Percentiles rank a stretch among this genome's conserved stretches.
Conservation (phyloP, 176 grass and related monocot genomes). For the Saccharum spontaneum region DNA sequence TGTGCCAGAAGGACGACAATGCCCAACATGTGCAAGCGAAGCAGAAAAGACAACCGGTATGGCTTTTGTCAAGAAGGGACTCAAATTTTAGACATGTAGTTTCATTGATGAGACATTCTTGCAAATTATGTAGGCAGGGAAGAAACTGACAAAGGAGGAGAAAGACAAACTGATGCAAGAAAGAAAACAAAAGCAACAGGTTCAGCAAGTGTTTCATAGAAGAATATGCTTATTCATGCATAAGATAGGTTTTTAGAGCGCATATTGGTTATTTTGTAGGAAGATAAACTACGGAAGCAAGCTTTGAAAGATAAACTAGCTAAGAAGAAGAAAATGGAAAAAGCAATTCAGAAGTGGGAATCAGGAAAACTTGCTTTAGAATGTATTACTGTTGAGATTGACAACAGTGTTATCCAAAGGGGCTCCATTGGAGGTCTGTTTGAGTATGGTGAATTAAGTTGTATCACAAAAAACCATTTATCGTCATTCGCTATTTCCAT, state of each 20-base stretch:
- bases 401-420: conserved; percentile 60
- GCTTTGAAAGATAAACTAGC: conserved; percentile 62
- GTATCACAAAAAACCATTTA: background rate
- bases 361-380: conserved; percentile 71
- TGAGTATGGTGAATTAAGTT: background rate
- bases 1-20: conserved; percentile 43
- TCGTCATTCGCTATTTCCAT: background rate
- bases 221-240: background rate
- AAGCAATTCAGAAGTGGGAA: conserved; percentile 71
- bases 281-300: conserved; percentile 66
- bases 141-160: conserved; percentile 61
- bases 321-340: conserved; percentile 56
- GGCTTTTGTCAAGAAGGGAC: background rate
- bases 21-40: background rate
- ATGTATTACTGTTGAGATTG: conserved; percentile 66
- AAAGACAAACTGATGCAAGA: conserved; percentile 58
- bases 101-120: background rate
- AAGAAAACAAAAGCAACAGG: conserved; percentile 61
- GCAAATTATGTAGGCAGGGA: conserved; percentile 36
- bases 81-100: background rate
- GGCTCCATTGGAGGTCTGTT: conserved; percentile 69
- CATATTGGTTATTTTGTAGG: conserved; percentile 47
- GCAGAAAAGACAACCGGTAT: conserved; percentile 47
- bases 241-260: background rate
- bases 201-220: conserved; percentile 30